A percentile compares a stretch with the other conserved stretches of the same genome.
phyloP scores from a whole-genome alignment of 768 basidiomycete species.

The Tulasnella calospora region DNA sequence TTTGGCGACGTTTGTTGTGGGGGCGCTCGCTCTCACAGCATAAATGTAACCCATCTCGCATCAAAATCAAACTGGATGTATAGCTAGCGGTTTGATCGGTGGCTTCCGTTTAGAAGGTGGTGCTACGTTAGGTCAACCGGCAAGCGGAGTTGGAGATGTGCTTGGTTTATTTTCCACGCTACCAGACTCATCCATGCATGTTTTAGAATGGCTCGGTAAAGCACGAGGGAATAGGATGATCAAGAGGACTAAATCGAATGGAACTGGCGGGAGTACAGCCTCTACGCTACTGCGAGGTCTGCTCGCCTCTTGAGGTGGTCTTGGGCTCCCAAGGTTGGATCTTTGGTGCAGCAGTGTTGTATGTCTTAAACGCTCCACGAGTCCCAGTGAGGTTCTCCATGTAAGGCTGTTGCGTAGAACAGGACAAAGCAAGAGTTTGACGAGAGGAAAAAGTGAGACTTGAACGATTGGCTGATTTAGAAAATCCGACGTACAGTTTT shows the following conservation, averaged over 20 bases:
- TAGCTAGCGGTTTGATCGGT: neutral
- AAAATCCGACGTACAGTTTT: slow-evolving; percentile 56
- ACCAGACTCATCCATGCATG: too few relatives aligned
- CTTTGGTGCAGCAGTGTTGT: slow-evolving; percentile 83
- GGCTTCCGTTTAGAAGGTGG: neutral
- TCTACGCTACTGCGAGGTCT: neutral
- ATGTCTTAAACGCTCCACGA: slow-evolving; percentile 80
- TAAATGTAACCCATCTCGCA: neutral
- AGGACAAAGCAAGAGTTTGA: neutral
- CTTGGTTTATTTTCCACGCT: neutral
- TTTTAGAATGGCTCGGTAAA: neutral
- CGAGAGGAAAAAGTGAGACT: neutral
- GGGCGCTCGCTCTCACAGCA: neutral
- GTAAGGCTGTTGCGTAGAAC: slow-evolving; percentile 53
- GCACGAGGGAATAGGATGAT: neutral
- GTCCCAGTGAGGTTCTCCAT: slow-evolving; percentile 90
- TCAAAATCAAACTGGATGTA: neutral
- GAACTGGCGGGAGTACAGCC: neutral
- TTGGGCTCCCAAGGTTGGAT: slow-evolving; percentile 79
- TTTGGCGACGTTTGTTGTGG: neutral
- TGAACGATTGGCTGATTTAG: neutral
- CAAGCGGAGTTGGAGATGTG: neutral
- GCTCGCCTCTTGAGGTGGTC: slow-evolving; percentile 45
- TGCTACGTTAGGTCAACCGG: neutral
- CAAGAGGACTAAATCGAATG: neutral